Evolutionary conservation across 257 asterid species (phyloP), one percentile per base, ranked within the genome.

Genomic region (Orobanche coerulescens): DNA sequence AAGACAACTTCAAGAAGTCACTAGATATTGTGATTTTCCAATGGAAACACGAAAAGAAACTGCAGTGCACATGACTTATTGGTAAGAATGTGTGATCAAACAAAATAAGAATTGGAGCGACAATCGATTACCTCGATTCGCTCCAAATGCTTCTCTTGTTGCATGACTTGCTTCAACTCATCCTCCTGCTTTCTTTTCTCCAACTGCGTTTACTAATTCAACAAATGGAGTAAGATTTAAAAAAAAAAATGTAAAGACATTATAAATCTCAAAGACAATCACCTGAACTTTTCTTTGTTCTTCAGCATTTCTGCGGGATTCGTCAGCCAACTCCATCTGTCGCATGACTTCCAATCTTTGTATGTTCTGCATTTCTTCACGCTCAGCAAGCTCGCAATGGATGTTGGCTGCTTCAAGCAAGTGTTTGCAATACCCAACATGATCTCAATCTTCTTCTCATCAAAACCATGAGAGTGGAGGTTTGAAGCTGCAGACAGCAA

Each of bases 391-490:
- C 51, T 89, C 97, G 51, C 94, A 83, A 33, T 93, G 97, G 62
- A 88, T 96, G 65, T 71, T 88, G 56, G 97, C 99, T 53, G 94
- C 96, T 61, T 84, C 97, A 54, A 93, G 96, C 79, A 89, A 80
- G 75, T 84, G 97, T 78, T 86, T 85, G 84, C 97, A 89, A 71
- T 93, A 93, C 14, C 83, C 94, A 72, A 93, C 99, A 57, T 93
- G 99, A 97, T 93, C 65, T 85, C 97, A 3, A 93, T 93, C 75
- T 93, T 89, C 81, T 85, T 89, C 82, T 93, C 99, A 65, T 93
- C 98, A 75, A 92, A 88, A 51, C 98, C 97, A 74, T 92, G 98
- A 69, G 68, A 72, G 18, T 92, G 95, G 66, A 82, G 96, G 72
- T 88, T 79, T 61, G 97, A 84, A 53, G 98, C 84, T 48, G 91